A percentile compares a stretch with the other conserved stretches of the same genome.
phyloP scores from a whole-genome alignment of 139 green algal genomes.

The Eudorina sp. region DNA sequence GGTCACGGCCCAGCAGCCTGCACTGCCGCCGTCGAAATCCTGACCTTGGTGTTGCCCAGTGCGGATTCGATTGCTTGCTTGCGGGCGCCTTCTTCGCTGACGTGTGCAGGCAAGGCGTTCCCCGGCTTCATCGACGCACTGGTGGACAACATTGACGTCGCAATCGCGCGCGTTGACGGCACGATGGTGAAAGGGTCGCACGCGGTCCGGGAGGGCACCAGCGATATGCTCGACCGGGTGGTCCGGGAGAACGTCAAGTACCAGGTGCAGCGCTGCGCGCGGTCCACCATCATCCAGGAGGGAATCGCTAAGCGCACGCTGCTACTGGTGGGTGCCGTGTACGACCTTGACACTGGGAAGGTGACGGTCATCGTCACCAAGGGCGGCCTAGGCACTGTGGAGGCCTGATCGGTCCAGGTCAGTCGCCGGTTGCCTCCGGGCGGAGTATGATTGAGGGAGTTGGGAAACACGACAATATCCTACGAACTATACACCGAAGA shows the following conservation, averaged over 20 bases:
- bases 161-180: slow-evolving; percentile 42
- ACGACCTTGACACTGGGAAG: slow-evolving; percentile 43
- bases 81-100: no score
- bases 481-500: no score
- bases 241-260: slow-evolving; percentile 55
- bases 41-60: no score
- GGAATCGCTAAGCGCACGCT: slow-evolving; percentile 32
- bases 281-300: slow-evolving; percentile 50
- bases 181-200: not conserved
- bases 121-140: slow-evolving; percentile 59
- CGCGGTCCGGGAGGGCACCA: not conserved
- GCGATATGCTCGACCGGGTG: slow-evolving; percentile 40
- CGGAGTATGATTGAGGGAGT: no score
- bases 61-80: no score
- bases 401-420: no score
- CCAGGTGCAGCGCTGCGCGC: slow-evolving; percentile 56
- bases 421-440: no score
- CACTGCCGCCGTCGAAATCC: no score
- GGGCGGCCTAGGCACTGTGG: no score
- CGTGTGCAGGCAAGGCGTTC: slow-evolving; percentile 54
- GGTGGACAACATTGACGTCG: slow-evolving; percentile 57
- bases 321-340: slow-evolving; percentile 37
- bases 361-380: slow-evolving; percentile 27
- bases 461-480: no score
- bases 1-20: no score